A percentile compares a stretch with the other conserved stretches of the same genome.
Conservation (phyloP, 495 filamentous ascomycete genomes). For the Penicillium verhagenii region DNA sequence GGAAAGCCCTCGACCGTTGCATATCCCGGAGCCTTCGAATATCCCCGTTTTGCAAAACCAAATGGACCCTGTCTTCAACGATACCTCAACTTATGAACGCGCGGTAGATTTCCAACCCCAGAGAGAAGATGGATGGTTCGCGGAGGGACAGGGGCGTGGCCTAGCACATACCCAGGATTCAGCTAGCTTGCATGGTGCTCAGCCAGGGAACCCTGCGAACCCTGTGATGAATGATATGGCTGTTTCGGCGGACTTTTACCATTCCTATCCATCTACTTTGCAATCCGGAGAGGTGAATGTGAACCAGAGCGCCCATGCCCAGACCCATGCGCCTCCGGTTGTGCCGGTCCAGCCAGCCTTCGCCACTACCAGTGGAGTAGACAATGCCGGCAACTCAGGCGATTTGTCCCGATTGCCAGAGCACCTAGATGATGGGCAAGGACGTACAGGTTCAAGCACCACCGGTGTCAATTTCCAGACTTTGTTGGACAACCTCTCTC, state of each 20-base stretch:
- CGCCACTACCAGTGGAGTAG: slow-evolving; percentile 35
- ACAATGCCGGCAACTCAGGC: slow-evolving; percentile 23
- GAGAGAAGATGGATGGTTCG: slow-evolving; percentile 21
- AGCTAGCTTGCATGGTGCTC: slow-evolving; percentile 24
- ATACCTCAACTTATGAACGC: slow-evolving; percentile 55
- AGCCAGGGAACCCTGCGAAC: slow-evolving; percentile 14
- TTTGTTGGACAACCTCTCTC: slow-evolving; percentile 52
- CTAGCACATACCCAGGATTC: slow-evolving; percentile 10
- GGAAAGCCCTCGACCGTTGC: slow-evolving; percentile 68
- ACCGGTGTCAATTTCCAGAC: slow-evolving; percentile 52
- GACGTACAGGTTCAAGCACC: slow-evolving; percentile 18
- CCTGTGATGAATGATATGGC: slow-evolving; percentile 21
- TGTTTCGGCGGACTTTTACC: slow-evolving; percentile 26
- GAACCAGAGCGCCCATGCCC: slow-evolving; percentile 25
- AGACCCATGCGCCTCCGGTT: slow-evolving; percentile 44
- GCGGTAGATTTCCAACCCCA: slow-evolving; percentile 18
- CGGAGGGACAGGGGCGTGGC: not conserved
- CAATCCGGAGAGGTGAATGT: slow-evolving; percentile 1
- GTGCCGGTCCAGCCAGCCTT: slow-evolving; percentile 52
- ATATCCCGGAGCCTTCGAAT: slow-evolving; percentile 66
- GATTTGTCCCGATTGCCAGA: slow-evolving; percentile 16
- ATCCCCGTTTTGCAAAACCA: slow-evolving; percentile 71
- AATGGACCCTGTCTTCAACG: slow-evolving; percentile 71
- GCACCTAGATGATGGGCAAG: slow-evolving; percentile 30
- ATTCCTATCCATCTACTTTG: slow-evolving; percentile 22